Conservation (phyloP, 768 basidiomycete genomes). For the Xerocomellus intermedius region DNA sequence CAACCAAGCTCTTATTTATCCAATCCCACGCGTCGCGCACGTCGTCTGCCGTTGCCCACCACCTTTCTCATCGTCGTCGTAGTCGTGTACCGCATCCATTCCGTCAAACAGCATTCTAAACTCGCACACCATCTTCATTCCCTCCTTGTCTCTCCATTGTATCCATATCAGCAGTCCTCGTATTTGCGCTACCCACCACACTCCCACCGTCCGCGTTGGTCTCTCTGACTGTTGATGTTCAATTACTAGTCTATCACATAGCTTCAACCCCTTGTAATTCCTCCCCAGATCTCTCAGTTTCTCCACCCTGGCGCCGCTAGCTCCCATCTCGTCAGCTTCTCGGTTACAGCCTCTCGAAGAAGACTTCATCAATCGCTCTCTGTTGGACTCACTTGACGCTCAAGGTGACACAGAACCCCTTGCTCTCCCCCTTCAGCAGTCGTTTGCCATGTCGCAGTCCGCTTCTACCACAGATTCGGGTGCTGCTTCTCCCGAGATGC, state of each 20-base stretch:
- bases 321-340: conserved; percentile 32
- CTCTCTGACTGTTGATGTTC: conserved; percentile 46
- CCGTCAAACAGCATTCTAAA: conserved; percentile 30
- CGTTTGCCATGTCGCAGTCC: conserved; percentile 47
- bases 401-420: conserved; percentile 78
- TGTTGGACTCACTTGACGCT: conserved; percentile 79
- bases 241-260: conserved; percentile 31
- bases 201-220: conserved; percentile 28
- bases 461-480: conserved; percentile 54
- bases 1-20: conserved; percentile 34
- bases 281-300: conserved; percentile 16
- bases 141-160: conserved; percentile 36
- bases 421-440: conserved; percentile 29
- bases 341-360: conserved; percentile 46
- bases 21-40: conserved; percentile 48
- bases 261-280: conserved; percentile 32
- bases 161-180: conserved; percentile 41
- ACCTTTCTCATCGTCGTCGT: conserved; percentile 20
- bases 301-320: conserved; percentile 54
- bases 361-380: conserved; percentile 83
- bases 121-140: conserved; percentile 22
- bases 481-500: conserved; percentile 48
- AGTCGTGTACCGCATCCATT: conserved; percentile 29
- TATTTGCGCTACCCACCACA: conserved; percentile 35
- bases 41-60: conserved; percentile 32